Evolutionary conservation across 179 eudicot species (phyloP), one percentile per base, ranked within the genome.

Genomic region (Nepenthes alata): DNA sequence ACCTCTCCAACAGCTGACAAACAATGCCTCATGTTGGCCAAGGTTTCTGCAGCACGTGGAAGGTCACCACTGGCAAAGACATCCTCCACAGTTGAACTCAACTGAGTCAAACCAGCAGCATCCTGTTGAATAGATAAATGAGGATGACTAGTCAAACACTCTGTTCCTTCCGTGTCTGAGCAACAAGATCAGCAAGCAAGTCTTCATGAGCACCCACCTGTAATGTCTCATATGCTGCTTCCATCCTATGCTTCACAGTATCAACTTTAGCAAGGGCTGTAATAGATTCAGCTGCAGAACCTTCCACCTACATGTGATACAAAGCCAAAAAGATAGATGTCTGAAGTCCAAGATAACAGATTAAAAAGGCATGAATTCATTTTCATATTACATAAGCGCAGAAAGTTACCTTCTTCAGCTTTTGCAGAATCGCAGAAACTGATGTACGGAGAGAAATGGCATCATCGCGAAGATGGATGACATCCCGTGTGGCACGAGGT

Each of bases 51-150:
- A 65, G 96, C 97, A 35, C 87, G 85, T 35, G 96, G 91, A 72
- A 91, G 97, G 74, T 91, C 97, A 47, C 96, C 96, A 79, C 95
- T 91, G 37, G 96, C 85, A 72, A 91, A 91, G 49, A 91, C 97
- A 76, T 88, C 97, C 83, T 91, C 97, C 51, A 91, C 96, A 5
- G 97, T 91, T 12, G 95, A 84, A 74, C 97, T 88, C 74, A 91
- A 70, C 68, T 91, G 97, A 37, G 95, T 86, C 70, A 88, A 71
- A 25, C 97, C 97, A 56, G 91, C 95, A 64, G 96, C 97, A 78
- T 91, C 97, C 97, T 91, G 66, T 63, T 65, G 49, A 70, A 54
- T 53, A 4, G 35, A 8, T 62, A 3, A 62, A 47, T 45, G 53
- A 14, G 13, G 35, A 57, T 51, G 36, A 60, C 59, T 45, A 9